phyloP scores from a whole-genome alignment of 1,139 yeast species.

The Yamadazyma oceani region DNA sequence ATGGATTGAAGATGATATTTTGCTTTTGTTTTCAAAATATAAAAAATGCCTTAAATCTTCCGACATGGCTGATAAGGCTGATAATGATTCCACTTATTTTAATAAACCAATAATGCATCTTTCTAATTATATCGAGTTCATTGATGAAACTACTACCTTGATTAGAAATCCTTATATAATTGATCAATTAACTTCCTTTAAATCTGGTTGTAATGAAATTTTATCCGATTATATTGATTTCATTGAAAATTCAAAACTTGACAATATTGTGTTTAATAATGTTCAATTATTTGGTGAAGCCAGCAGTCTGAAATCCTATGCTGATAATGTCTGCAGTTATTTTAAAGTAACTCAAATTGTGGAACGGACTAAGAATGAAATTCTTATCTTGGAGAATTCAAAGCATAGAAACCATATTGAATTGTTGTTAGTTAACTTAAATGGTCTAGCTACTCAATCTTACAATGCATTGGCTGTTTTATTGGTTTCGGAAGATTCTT shows the following conservation, averaged over 20 bases:
- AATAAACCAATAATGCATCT: conserved; percentile 36
- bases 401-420: conserved; percentile 21
- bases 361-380: conserved; percentile 29
- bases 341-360: conserved; percentile 39
- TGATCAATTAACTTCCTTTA: conserved; percentile 28
- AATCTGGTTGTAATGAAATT: conserved; percentile 20
- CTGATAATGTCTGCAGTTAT: conserved; percentile 37
- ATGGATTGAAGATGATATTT: conserved; percentile 38
- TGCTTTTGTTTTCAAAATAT: conserved; percentile 36
- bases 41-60: conserved; percentile 15
- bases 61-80: conserved; percentile 17
- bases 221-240: conserved; percentile 20
- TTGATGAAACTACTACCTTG: conserved; percentile 21
- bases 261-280: conserved; percentile 37
- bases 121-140: conserved; percentile 30
- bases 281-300: conserved; percentile 30
- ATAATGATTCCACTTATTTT: conserved; percentile 19
- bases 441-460: conserved; percentile 18
- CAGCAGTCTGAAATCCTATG: conserved; percentile 5
- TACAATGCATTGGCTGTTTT: conserved; percentile 45
- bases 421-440: conserved; percentile 32
- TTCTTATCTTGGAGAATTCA: conserved; percentile 20
- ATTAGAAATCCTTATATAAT: conserved; percentile 43
- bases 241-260: conserved; percentile 22
- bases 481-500: conserved; percentile 17